Evolutionary conservation across 768 basidiomycete genomes (phyloP).

Genomic region (Naganishia friedmannii): DNA sequence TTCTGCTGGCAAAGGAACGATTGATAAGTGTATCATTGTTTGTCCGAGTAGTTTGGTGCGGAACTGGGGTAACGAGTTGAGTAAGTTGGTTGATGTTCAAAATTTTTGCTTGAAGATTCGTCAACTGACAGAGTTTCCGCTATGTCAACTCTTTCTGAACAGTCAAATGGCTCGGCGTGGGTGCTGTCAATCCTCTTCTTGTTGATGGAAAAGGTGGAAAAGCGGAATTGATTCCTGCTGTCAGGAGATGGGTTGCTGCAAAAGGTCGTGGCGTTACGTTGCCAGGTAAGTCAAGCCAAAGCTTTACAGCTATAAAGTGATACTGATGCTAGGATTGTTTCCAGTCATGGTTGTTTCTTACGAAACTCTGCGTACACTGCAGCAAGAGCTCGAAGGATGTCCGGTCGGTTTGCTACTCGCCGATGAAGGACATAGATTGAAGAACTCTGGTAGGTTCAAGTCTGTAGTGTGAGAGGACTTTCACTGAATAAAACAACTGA

Average conservation of each 20-base stretch:
- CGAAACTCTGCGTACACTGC: conserved; percentile 82
- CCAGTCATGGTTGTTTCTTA: conserved; percentile 98
- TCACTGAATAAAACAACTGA: conserved; percentile 31
- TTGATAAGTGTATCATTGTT: conserved; percentile 95
- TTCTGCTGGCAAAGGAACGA: conserved; percentile 73
- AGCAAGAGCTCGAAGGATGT: conserved; percentile 70
- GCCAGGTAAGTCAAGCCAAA: conserved; percentile 62
- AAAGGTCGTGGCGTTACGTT: conserved; percentile 83
- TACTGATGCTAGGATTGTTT: not conserved
- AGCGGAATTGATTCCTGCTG: conserved; percentile 70
- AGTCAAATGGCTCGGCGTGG: conserved; percentile 95
- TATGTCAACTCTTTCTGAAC: not conserved
- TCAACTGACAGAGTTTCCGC: not conserved
- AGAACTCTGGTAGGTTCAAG: conserved; percentile 58
- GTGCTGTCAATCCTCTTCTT: conserved; percentile 72
- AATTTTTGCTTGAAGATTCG: no score
- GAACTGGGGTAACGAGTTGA: conserved; percentile 97
- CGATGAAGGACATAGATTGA: conserved; percentile 94
- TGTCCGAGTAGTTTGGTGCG: conserved; percentile 95
- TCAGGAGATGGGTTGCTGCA: conserved; percentile 85
- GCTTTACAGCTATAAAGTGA: not conserved
- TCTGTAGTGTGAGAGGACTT: conserved; percentile 53
- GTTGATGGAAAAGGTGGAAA: conserved; percentile 91
- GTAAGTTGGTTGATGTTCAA: conserved; percentile 55
- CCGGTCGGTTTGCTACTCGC: conserved; percentile 88